Evolutionary conservation across 2,329 filamentous ascomycete genomes (phyloP).

Genomic region (Pseudocercospora eumusae): DNA sequence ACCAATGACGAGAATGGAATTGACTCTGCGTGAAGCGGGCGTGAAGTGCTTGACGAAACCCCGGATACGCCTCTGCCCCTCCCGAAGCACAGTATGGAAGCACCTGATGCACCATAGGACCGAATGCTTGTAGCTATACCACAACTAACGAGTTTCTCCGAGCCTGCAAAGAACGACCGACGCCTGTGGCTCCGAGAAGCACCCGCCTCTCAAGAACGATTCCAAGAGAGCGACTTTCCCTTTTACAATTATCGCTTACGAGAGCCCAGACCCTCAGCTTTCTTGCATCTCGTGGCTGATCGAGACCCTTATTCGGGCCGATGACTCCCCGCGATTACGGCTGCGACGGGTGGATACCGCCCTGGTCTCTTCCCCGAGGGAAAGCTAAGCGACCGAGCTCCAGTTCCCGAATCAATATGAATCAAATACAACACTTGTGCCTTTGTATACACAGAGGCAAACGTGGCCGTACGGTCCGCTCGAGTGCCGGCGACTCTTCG

Average conservation of each 20-base stretch:
- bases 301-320: neutral
- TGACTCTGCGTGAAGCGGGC: no score
- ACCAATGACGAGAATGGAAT: neutral
- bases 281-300: neutral
- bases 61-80: neutral
- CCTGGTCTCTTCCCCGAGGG: no score
- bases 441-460: no score
- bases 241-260: neutral
- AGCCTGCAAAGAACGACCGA: slow-evolving; percentile 10
- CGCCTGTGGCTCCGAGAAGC: slow-evolving; percentile 2
- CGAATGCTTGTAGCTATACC: slow-evolving; percentile 8
- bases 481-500: no score
- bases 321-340: neutral
- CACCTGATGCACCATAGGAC: slow-evolving; percentile 15
- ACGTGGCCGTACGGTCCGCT: no score
- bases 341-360: neutral
- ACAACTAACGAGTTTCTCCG: neutral
- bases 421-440: no score
- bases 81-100: neutral
- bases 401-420: no score
- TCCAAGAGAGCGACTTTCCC: slow-evolving; percentile 3
- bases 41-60: no score
- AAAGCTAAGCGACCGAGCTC: no score
- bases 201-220: slow-evolving; percentile 4
- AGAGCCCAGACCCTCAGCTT: slow-evolving; percentile 4